phyloP scores from a whole-genome alignment of 2,329 filamentous ascomycete species.

The Fusarium miscanthi region DNA sequence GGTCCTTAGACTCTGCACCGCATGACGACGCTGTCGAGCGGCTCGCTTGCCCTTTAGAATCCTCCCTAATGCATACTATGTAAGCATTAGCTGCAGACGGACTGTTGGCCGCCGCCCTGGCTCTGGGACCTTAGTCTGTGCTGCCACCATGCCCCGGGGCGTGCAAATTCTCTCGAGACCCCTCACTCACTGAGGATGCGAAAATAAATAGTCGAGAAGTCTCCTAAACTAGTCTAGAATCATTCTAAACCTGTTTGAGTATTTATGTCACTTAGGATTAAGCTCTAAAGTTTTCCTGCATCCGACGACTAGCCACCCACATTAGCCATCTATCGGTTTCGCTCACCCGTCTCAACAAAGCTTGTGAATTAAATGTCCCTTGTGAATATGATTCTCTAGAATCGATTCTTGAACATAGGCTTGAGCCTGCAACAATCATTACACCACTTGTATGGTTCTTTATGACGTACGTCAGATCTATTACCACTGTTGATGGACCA shows the following conservation, averaged over 20 bases:
- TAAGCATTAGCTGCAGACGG: conserved; percentile 33
- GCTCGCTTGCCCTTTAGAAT: conserved; percentile 23
- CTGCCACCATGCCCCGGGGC: background rate
- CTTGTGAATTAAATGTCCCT: background rate
- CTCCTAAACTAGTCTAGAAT: background rate
- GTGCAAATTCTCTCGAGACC: background rate
- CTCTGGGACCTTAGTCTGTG: background rate
- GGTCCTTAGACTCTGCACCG: conserved; percentile 29
- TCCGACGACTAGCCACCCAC: background rate
- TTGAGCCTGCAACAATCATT: background rate
- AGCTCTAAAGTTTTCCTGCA: background rate
- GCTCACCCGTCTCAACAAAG: conserved; percentile 2
- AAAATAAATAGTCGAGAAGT: background rate
- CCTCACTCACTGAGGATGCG: background rate
- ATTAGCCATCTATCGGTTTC: conserved; percentile 1
- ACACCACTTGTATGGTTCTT: background rate
- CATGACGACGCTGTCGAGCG: conserved; percentile 40
- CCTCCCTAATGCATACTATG: conserved; percentile 23
- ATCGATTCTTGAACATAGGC: no score
- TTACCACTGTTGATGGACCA: background rate
- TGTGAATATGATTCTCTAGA: background rate
- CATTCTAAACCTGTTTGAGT: background rate
- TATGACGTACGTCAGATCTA: background rate
- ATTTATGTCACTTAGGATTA: background rate
- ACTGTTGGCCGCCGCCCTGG: conserved; percentile 34